phyloP scores from a whole-genome alignment of 176 grass and related monocot species.

The Panicum miliaceum region DNA sequence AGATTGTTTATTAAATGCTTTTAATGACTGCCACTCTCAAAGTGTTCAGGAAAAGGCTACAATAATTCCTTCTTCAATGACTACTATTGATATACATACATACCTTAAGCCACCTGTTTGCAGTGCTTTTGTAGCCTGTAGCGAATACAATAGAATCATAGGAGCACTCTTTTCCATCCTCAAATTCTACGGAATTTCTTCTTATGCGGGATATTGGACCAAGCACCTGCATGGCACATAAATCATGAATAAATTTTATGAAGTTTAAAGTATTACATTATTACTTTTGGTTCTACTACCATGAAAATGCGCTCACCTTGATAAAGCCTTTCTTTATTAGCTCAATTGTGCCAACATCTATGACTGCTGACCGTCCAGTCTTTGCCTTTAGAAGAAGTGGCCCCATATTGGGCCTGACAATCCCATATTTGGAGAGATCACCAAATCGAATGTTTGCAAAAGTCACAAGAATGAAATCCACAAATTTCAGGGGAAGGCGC shows the following conservation, averaged over 20 bases:
- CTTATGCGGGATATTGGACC: slow-evolving; percentile 42
- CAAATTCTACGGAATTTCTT: slow-evolving; percentile 51
- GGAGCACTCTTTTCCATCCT: slow-evolving; percentile 38
- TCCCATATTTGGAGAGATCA: slow-evolving; percentile 61
- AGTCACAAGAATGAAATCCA: slow-evolving; percentile 52
- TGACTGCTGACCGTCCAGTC: slow-evolving; percentile 57
- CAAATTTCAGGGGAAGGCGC: slow-evolving; percentile 37
- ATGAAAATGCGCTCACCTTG: slow-evolving; percentile 34
- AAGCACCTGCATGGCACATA: slow-evolving; percentile 38
- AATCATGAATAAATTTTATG: neutral
- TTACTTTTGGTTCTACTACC: neutral
- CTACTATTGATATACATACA: neutral
- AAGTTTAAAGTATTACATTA: neutral
- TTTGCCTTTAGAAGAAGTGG: slow-evolving; percentile 58
- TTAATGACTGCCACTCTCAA: neutral
- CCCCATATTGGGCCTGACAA: slow-evolving; percentile 55
- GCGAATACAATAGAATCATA: slow-evolving; percentile 66
- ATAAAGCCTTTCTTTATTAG: slow-evolving; percentile 60
- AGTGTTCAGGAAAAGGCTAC: neutral
- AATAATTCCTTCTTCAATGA: neutral
- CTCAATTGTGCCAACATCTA: slow-evolving; percentile 65
- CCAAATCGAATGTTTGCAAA: slow-evolving; percentile 52
- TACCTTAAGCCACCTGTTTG: slow-evolving; percentile 70
- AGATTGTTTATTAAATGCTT: neutral
- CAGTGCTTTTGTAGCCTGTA: slow-evolving; percentile 60